Evolutionary conservation across 352 stramenopile species (phyloP).

Genomic region (Globisporangium megalacanthum): DNA sequence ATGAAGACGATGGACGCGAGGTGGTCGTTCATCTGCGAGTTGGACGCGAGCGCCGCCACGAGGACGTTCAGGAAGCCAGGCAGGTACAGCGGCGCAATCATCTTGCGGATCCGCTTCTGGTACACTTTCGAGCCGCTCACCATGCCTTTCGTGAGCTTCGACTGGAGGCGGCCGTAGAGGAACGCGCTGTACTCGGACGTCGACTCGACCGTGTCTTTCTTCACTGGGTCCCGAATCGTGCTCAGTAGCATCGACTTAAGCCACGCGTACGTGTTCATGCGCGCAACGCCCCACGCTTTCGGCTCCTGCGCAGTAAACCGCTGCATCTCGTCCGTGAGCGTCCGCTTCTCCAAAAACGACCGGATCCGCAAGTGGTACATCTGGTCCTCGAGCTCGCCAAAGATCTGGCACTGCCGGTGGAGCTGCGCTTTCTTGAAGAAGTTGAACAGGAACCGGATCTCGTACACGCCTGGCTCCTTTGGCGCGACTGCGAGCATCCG

Average conservation of each 20-base stretch:
- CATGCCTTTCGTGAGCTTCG: constrained; percentile 30
- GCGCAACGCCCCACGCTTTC: constrained; percentile 27
- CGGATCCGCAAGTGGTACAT: constrained; percentile 55
- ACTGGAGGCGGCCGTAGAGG: constrained; percentile 26
- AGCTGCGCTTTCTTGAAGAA: constrained; percentile 55
- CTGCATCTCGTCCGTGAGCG: constrained; percentile 34
- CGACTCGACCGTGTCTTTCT: constrained; percentile 22
- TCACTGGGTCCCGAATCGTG: constrained; percentile 32
- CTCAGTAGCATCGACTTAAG: constrained; percentile 46
- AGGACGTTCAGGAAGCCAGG: constrained; percentile 40
- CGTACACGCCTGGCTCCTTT: constrained; percentile 46
- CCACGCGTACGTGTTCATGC: constrained; percentile 46
- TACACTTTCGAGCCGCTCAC: constrained; percentile 22
- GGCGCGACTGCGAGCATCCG: constrained; percentile 42
- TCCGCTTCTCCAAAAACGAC: constrained; percentile 46
- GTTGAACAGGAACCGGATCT: constrained; percentile 62
- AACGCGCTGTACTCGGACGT: constrained; percentile 34
- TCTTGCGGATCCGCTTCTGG: constrained; percentile 31
- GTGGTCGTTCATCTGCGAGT: constrained; percentile 35
- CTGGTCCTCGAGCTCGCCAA: constrained; percentile 51
- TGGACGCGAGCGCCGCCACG: constrained; percentile 28
- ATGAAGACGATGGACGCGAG: constrained; percentile 40
- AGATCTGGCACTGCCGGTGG: constrained; percentile 53
- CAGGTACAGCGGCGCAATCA: constrained; percentile 32
- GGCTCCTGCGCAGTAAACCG: constrained; percentile 33